Conservation (phyloP, 768 basidiomycete genomes). For the Termitomyces sp. region DNA sequence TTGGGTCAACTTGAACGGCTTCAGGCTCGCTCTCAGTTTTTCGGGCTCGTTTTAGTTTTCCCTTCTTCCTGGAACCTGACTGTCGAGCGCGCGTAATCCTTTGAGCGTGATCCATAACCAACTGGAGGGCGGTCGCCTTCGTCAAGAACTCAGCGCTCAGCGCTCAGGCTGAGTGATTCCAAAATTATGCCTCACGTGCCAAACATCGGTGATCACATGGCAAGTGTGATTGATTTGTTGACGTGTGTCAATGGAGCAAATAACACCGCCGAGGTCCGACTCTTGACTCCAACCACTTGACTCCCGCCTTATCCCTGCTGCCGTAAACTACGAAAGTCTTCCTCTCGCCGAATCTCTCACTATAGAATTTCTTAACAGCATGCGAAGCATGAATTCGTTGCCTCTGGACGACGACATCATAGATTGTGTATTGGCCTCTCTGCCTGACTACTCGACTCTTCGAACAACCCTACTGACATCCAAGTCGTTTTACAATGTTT, state of each 20-base stretch:
- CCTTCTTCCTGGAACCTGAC: conserved; percentile 63
- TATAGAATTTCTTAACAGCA: background rate
- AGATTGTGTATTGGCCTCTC: conserved; percentile 25
- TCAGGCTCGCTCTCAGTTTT: conserved; percentile 18
- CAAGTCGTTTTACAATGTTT: conserved; percentile 30
- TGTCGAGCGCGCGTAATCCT: conserved; percentile 61
- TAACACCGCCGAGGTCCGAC: background rate
- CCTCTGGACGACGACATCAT: conserved; percentile 31
- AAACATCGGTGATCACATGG: conserved; percentile 7
- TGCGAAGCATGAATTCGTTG: conserved; percentile 18
- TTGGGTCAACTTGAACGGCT: conserved; percentile 43
- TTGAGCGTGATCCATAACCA: conserved; percentile 27
- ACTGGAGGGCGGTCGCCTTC: background rate
- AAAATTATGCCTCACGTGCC: conserved; percentile 11
- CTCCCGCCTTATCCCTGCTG: background rate
- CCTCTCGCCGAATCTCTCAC: background rate
- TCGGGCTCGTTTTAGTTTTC: conserved; percentile 37
- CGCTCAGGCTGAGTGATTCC: too few relatives aligned
- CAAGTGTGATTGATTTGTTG: background rate
- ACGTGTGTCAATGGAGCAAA: conserved; percentile 5
- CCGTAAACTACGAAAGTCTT: background rate
- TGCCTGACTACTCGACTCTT: conserved; percentile 29
- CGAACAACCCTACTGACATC: conserved; percentile 25
- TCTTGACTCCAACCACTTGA: background rate
- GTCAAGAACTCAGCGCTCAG: background rate